phyloP scores from a whole-genome alignment of 1,139 yeast species.

The Saccharomycopsis hybrid region DNA sequence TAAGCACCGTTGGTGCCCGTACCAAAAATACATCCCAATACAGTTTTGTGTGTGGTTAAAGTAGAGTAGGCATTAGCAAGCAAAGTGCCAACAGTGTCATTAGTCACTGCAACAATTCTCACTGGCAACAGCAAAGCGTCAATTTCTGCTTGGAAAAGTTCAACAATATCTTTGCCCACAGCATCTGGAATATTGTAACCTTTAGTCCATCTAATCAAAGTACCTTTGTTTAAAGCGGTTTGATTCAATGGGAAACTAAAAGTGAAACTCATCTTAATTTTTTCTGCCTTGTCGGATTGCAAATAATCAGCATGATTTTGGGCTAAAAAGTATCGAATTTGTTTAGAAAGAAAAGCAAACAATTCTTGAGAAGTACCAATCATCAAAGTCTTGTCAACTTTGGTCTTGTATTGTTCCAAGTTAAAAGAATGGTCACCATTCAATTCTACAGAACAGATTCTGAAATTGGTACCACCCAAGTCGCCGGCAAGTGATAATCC shows the following conservation, averaged over 20 bases:
- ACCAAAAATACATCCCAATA: constrained; percentile 87
- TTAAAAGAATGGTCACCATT: constrained; percentile 76
- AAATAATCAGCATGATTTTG: constrained; percentile 50
- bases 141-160: constrained; percentile 60
- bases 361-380: constrained; percentile 51
- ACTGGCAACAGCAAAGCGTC: constrained; percentile 57
- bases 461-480: constrained; percentile 82
- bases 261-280: constrained; percentile 78
- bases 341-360: constrained; percentile 67
- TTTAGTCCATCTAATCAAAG: constrained; percentile 88
- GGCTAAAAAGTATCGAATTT: constrained; percentile 54
- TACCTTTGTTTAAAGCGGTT: constrained; percentile 69
- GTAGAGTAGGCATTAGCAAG: constrained; percentile 81
- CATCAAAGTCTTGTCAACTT: constrained; percentile 68
- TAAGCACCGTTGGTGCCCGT: constrained; percentile 97
- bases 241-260: constrained; percentile 90
- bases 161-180: constrained; percentile 76
- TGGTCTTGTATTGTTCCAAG: constrained; percentile 66
- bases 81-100: constrained; percentile 92
- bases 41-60: constrained; percentile 35
- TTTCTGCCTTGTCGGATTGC: constrained; percentile 25
- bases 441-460: constrained; percentile 79
- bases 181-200: constrained; percentile 84
- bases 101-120: constrained; percentile 78
- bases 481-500: constrained; percentile 80